Base-by-base conservation (phyloP, 352 stramenopile genomes). In the Pythium apleroticum region DNA sequence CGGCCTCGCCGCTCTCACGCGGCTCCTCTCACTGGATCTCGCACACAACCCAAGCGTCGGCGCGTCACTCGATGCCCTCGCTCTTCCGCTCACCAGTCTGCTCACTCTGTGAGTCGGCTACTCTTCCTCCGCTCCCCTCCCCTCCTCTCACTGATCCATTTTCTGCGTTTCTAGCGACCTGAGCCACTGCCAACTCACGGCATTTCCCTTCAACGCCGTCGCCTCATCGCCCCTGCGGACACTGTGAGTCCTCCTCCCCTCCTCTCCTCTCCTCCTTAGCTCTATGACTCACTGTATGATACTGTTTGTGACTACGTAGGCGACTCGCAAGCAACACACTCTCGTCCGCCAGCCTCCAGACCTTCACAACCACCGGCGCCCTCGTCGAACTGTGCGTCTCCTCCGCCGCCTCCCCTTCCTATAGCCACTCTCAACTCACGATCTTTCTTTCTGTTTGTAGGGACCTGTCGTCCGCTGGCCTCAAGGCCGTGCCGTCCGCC, bases 11-110 rank as follows among this genome's bases (percentile, higher is more conserved):
- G 30, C 14, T 19, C 30, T 52, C 28, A 15, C 39, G 4, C 25
- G 54, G 6, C 57, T 64, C 24, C 17, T 37, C 14, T 48, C 57
- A 3, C 28, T 64, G 11, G 28, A 64, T n/a, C 57, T 64, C 17
- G 19, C 43, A 0, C 28, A 57, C 19, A 64, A 64, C 20, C 43
- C 57, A 24, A n/a, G 22, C 15, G 24, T 64, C 19, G 45, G 41
- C 24, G 19, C 30, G 15, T 39, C 24, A 19, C 17, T 25, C 54
- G 25, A 14, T 12, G 25, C 25, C 9, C 14, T 37, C 31, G 22
- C 17, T 10, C 28, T 62, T 7, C 55, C 55, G 24, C 28, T 62
- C 9, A 14, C 20, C 37, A 62, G 24, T 27, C 33, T 62, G n/a
- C 22, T 53, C 15, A 39, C 24, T 6, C 41, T 62, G 55, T 62